These are phyloP conservation scores for Aspergillus sp. DNA, from an alignment of 2,329 filamentous ascomycete species.

Conservation along the genomic window DNA sequence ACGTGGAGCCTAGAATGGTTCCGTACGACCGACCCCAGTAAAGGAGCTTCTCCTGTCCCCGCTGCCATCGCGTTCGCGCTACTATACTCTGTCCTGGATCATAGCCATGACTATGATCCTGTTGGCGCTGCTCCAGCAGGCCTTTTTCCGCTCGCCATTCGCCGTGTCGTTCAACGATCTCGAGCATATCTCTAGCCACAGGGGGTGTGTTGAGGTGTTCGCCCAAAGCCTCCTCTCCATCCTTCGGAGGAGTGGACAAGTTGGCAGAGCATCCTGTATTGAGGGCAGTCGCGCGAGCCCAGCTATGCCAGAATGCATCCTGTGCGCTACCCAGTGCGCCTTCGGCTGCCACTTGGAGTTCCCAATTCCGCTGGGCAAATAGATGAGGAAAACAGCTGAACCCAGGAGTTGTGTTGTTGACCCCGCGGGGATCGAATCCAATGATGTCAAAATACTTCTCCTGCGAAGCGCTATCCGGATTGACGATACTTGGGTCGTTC, in stretches of 20 bases:
- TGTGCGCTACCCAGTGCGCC: constrained; percentile 38
- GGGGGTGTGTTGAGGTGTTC: constrained; percentile 38
- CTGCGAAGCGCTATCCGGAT: neutral
- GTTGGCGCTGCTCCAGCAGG: constrained; percentile 17
- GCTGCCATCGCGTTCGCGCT: constrained; percentile 32
- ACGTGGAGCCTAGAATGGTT: constrained; percentile 49
- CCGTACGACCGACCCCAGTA: constrained; percentile 52
- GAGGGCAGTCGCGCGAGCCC: constrained; percentile 37
- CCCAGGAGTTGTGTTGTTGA: constrained; percentile 44
- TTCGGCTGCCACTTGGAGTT: constrained; percentile 37
- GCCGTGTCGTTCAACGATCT: constrained; percentile 43
- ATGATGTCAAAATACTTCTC: constrained; percentile 46
- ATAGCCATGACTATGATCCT: constrained; percentile 21
- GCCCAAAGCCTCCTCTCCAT: constrained; percentile 29
- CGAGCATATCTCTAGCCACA: constrained; percentile 39
- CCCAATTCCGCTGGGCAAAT: constrained; percentile 34
- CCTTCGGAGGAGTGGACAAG: constrained; percentile 21
- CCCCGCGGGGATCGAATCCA: constrained; percentile 49
- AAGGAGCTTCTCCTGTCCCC: constrained; percentile 34
- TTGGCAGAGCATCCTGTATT: constrained; percentile 33
- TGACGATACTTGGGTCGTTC: constrained; percentile 16
- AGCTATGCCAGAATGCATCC: constrained; percentile 33
- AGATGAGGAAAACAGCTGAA: constrained; percentile 45
- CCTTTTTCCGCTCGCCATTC: constrained; percentile 43
- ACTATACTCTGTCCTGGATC: constrained; percentile 26